Percentiles rank a stretch among this genome's conserved stretches.
phyloP scores from a whole-genome alignment of 305 asterid species.

The Withania somnifera region DNA sequence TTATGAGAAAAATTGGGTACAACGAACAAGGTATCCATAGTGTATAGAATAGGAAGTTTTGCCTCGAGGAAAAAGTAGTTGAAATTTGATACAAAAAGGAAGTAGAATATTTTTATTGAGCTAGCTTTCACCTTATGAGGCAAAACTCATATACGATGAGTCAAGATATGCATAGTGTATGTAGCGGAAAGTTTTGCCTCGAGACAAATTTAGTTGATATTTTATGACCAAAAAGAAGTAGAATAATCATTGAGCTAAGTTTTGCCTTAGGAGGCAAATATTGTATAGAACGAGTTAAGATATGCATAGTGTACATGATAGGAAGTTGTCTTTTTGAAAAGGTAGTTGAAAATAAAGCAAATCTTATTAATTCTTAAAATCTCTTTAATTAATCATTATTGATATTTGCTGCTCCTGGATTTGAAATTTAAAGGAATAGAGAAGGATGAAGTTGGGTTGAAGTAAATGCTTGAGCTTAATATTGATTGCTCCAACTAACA shows the following conservation, averaged over 20 bases:
- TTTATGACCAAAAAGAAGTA: neutral
- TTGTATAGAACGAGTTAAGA: neutral
- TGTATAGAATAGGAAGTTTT: neutral
- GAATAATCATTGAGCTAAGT: neutral
- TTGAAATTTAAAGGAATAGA: neutral
- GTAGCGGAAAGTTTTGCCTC: neutral
- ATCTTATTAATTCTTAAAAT: neutral
- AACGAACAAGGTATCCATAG: neutral
- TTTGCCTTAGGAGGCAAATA: neutral
- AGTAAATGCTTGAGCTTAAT: too few relatives aligned
- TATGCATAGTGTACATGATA: neutral
- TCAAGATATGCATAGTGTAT: neutral
- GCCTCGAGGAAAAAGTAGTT: neutral
- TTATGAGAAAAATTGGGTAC: neutral
- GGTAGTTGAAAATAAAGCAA: neutral
- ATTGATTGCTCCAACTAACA: too few relatives aligned
- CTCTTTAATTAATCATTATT: neutral
- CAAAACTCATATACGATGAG: neutral
- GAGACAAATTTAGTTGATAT: neutral
- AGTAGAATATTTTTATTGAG: neutral
- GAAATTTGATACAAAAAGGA: neutral
- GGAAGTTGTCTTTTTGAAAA: neutral
- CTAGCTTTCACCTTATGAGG: neutral
- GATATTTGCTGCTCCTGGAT: neutral
- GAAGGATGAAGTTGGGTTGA: neutral